Evolutionary conservation across 2,329 filamentous ascomycete species (phyloP).

Genomic region (Talaromyces marneffei): DNA sequence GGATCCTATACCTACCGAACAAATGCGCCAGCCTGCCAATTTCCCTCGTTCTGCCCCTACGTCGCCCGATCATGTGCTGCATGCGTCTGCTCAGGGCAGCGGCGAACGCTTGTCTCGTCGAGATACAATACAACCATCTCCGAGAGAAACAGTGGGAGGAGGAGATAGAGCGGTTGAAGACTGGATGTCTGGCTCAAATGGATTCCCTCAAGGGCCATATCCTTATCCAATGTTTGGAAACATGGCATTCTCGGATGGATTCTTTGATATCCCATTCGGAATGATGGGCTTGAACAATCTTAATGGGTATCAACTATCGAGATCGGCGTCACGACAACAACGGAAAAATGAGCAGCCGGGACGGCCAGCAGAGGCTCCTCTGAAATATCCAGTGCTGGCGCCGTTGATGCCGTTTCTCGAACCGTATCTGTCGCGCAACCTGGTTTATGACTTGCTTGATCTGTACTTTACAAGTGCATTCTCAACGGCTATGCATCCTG

Average conservation of each 20-base stretch:
- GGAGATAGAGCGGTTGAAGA: constrained; percentile 12
- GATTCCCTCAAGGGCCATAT: constrained; percentile 9
- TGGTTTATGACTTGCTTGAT: constrained; percentile 85
- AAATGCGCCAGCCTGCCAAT: constrained; percentile 3
- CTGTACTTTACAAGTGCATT: constrained; percentile 88
- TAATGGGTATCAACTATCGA: constrained; percentile 42
- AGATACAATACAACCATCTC: constrained; percentile 19
- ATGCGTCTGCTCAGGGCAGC: constrained; percentile 25
- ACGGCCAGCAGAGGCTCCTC: constrained; percentile 20
- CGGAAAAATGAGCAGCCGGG: constrained; percentile 46
- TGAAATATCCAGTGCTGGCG: constrained; percentile 79
- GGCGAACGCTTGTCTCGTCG: constrained; percentile 25
- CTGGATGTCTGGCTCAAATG: constrained; percentile 16
- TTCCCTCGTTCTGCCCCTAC: constrained; percentile 8
- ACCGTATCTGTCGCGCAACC: constrained; percentile 66
- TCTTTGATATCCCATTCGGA: constrained; percentile 13
- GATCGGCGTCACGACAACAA: constrained; percentile 51
- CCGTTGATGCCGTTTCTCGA: constrained; percentile 75
- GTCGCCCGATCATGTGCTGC: constrained; percentile 19
- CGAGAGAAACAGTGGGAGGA: constrained; percentile 17
- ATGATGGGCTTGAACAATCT: constrained; percentile 14
- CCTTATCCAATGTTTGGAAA: constrained; percentile 11
- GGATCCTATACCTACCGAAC: constrained; percentile 7
- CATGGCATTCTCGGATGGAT: constrained; percentile 12
- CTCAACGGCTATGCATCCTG: constrained; percentile 79